Evolutionary conservation across 768 basidiomycete genomes (phyloP), one percentile per base, ranked within the genome.

Genomic region (Dioszegia aurantiaca): DNA sequence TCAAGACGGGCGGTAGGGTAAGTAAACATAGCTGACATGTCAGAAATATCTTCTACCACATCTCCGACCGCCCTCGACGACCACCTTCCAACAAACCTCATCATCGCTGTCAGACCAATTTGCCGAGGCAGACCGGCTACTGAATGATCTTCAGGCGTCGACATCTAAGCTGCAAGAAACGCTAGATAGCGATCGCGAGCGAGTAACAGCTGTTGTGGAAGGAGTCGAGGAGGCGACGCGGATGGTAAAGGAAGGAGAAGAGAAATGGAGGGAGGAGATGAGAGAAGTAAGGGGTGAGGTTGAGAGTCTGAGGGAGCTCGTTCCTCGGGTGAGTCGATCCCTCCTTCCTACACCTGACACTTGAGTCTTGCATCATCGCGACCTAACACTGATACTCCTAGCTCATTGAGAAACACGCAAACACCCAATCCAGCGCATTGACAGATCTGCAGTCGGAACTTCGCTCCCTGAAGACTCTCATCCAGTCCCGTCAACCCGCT

Each of bases 321-420:
- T 99, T 17, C 95, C 95, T 4, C 91, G 89, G 84, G 95, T 93
- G 61, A 26, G 79, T 70, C 21, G 24, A 17, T 28, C 23, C 6
- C 45, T 16, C 28, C 36, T 21, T 6, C 14, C 33, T 33, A 6
- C 14, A 33, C 14, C 14, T 14, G 33, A 6, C 14, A 33, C 14
- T 6, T 33, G 6, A 14, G 33, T 33, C 33, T 33, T 33, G 8
- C 6, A 28, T 43, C 33, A 14, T 5, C 40, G 11, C n/a, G 51
- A 14, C 2, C 3, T 4, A 26, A 26, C 3, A 41, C 33, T 55
- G 45, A 60, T 16, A 17, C 4, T 14, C 37, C 53, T 14, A 98
- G 93, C 89, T 97, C 88, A 87, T 95, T 53, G 90, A 95, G 56
- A 92, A 89, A 79, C 89, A 87, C 73, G 89, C 90, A 73, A 87